These are phyloP conservation scores for Nothophytophthora sp. DNA, from an alignment of 352 stramenopile species.

Conservation along the genomic window DNA sequence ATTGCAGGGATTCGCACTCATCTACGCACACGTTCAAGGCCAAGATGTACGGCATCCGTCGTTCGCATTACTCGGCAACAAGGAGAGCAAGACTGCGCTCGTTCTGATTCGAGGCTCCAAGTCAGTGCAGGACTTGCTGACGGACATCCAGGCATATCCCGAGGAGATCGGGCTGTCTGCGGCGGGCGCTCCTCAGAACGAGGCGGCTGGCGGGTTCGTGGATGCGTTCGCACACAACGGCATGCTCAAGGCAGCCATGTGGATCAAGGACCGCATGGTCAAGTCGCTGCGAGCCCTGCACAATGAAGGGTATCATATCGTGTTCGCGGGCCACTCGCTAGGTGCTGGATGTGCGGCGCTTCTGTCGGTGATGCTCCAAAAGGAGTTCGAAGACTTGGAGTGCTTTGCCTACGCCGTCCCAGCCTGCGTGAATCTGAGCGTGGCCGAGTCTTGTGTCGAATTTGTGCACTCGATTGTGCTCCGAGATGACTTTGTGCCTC, in stretches of 20 bases:
- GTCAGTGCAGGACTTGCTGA: conserved; percentile 85
- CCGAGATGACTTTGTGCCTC: conserved; percentile 84
- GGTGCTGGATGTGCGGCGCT: conserved; percentile 76
- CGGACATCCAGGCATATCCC: conserved; percentile 82
- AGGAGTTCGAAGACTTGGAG: conserved; percentile 79
- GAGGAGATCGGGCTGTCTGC: conserved; percentile 67
- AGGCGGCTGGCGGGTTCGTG: conserved; percentile 71
- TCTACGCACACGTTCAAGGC: conserved; percentile 84
- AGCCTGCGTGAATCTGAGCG: conserved; percentile 78
- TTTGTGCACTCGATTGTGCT: conserved; percentile 88
- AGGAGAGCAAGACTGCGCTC: conserved; percentile 78
- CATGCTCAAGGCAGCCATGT: conserved; percentile 87
- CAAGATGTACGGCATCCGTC: conserved; percentile 83
- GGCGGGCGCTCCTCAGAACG: conserved; percentile 33
- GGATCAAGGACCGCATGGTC: conserved; percentile 86
- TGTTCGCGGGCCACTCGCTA: conserved; percentile 82
- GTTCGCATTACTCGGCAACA: conserved; percentile 77
- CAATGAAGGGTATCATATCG: conserved; percentile 79
- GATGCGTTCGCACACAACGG: conserved; percentile 88
- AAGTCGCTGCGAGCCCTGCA: conserved; percentile 72
- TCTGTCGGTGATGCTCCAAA: conserved; percentile 84
- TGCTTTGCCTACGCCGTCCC: conserved; percentile 89
- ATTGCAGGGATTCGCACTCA: conserved; percentile 75
- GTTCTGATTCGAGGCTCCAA: conserved; percentile 85
- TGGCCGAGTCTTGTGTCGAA: conserved; percentile 72